Percentiles rank a stretch among this genome's conserved stretches.
Evolutionary conservation across 2,329 filamentous ascomycete genomes (phyloP).

Genomic region (Aureobasidium musti): DNA sequence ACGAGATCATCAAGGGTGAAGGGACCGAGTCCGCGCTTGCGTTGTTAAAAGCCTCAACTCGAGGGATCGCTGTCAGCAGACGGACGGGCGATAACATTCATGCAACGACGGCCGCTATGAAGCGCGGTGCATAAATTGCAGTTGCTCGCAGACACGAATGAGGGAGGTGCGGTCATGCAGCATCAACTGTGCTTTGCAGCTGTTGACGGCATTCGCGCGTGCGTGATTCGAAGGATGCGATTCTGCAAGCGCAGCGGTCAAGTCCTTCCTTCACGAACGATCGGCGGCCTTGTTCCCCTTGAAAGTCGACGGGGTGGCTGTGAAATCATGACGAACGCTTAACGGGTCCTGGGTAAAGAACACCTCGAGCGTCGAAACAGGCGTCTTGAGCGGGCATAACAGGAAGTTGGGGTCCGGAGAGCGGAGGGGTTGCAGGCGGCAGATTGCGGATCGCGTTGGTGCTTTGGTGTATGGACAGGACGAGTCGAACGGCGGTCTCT

Average conservation of each 20-base stretch:
- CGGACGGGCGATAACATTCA: constrained; percentile 10
- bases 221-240: not conserved
- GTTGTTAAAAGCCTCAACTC: constrained; percentile 17
- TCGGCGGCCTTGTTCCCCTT: constrained; percentile 10
- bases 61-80: constrained; percentile 4
- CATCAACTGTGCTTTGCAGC: constrained; percentile 9
- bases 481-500: not conserved
- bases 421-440: not conserved
- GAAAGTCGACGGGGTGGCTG: not conserved
- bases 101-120: constrained; percentile 15
- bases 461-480: constrained; percentile 8
- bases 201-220: not conserved
- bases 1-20: not conserved
- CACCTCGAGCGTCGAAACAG: not conserved
- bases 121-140: constrained; percentile 24
- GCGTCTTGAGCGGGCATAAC: too few species aligned
- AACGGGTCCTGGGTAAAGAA: constrained; percentile 13
- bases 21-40: not conserved
- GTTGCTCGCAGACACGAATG: not conserved
- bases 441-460: constrained; percentile 2
- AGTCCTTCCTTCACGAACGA: not conserved
- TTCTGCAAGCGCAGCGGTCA: not conserved
- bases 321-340: constrained; percentile 7
- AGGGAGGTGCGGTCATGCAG: constrained; percentile 21
- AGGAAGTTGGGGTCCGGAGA: not conserved